These are phyloP conservation scores for Acanthamoeba triangularis DNA, from an alignment of 208 protist species.

Conservation along the genomic window DNA sequence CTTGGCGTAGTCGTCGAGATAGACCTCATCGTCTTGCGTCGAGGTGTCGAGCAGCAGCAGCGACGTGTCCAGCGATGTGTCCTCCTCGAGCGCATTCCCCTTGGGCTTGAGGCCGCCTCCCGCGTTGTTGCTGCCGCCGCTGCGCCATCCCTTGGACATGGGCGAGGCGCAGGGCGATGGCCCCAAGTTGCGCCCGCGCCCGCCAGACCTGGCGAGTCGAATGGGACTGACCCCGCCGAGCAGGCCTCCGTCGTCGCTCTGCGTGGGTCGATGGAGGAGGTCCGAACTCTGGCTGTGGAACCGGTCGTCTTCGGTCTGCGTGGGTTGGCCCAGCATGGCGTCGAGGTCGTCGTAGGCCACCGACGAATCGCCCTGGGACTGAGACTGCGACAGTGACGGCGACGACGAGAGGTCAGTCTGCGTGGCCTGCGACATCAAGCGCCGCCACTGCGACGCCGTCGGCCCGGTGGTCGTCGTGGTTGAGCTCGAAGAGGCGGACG, in stretches of 20 bases:
- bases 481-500: neutral
- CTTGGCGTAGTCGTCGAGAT: neutral
- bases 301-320: neutral
- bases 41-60: conserved; percentile 36
- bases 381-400: neutral
- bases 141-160: neutral
- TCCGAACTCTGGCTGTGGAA: neutral
- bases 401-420: neutral
- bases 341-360: conserved; percentile 22
- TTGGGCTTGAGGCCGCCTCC: neutral
- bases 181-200: neutral
- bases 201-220: neutral
- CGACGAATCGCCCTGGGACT: conserved; percentile 13
- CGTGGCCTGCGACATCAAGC: conserved; percentile 38
- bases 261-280: neutral
- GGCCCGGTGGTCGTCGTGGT: neutral
- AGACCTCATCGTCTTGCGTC: conserved; percentile 8
- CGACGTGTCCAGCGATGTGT: neutral
- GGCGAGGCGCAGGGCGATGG: neutral
- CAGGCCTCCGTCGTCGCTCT: neutral
- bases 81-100: neutral
- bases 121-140: no score
- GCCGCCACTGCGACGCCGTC: neutral
- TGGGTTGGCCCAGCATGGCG: neutral
- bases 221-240: neutral